phyloP scores from a whole-genome alignment of 306 rosid genomes.

The Quercus dentata region DNA sequence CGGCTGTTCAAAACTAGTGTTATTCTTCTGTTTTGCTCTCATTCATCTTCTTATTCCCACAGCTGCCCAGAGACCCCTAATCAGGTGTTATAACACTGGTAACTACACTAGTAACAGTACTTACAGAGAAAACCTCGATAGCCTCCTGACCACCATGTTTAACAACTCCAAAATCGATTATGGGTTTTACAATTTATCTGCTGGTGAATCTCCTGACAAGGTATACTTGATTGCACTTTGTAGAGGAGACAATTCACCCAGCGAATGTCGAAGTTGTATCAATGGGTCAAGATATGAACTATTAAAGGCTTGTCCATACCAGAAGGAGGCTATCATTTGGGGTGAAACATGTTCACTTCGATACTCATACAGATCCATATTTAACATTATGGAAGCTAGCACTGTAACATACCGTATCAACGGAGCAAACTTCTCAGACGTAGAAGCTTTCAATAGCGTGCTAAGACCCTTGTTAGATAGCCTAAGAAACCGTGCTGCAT shows the following conservation, averaged over 20 bases:
- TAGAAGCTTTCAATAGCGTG: background rate
- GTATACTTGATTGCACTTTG: slow-evolving; percentile 30
- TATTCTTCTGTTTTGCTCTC: no score
- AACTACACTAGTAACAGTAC: slow-evolving; percentile 7
- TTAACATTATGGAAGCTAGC: background rate
- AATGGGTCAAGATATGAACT: background rate
- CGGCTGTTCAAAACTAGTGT: no score
- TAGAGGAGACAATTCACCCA: background rate
- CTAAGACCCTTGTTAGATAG: background rate
- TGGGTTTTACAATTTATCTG: slow-evolving; percentile 7
- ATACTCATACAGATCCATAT: slow-evolving; percentile 11
- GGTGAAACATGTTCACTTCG: slow-evolving; percentile 8
- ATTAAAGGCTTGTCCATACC: slow-evolving; percentile 1
- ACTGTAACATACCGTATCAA: background rate
- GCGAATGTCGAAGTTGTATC: slow-evolving; percentile 2
- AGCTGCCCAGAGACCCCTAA: no score
- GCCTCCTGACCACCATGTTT: slow-evolving; percentile 4
- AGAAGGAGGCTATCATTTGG: slow-evolving; percentile 20
- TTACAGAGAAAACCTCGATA: slow-evolving; percentile 10
- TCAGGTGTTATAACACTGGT: background rate
- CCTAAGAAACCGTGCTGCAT: background rate
- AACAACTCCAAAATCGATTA: background rate
- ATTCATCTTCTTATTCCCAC: background rate
- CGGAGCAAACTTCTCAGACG: background rate
- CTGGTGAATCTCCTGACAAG: slow-evolving; percentile 14